Evolutionary conservation across 768 basidiomycete genomes (phyloP).

Genomic region (Rhodosporidiobolus odoratus): DNA sequence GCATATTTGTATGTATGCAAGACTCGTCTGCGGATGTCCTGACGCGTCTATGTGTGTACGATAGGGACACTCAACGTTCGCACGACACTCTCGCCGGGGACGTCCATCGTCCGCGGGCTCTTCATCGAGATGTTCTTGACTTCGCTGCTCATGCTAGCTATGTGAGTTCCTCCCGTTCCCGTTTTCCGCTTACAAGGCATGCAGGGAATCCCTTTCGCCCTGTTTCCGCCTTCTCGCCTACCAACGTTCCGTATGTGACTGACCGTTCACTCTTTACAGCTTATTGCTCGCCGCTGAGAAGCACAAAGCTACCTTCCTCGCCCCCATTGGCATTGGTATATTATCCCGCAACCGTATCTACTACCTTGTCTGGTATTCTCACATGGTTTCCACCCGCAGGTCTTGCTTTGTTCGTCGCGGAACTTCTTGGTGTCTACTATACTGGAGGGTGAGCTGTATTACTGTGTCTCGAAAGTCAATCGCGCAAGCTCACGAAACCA

Average conservation of each 20-base stretch:
- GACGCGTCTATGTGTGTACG: background rate
- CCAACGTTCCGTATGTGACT: background rate
- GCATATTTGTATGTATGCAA: too few relatives aligned
- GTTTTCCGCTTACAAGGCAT: too few relatives aligned
- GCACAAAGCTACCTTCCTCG: conserved; percentile 50
- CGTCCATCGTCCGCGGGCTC: conserved; percentile 24
- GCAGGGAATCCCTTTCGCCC: too few relatives aligned
- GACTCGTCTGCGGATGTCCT: too few relatives aligned
- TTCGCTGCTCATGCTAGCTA: conserved; percentile 35
- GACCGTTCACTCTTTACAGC: background rate
- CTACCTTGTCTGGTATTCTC: background rate
- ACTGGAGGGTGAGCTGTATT: conserved; percentile 23
- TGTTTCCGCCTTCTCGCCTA: background rate
- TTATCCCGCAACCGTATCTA: conserved; percentile 42
- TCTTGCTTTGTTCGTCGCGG: conserved; percentile 36
- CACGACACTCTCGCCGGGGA: conserved; percentile 22
- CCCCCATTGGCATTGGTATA: conserved; percentile 49
- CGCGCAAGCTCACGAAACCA: too few relatives aligned
- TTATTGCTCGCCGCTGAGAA: conserved; percentile 34
- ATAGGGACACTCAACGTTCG: conserved; percentile 15
- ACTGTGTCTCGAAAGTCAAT: too few relatives aligned
- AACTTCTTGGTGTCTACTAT: conserved; percentile 36
- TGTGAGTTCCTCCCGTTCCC: too few relatives aligned
- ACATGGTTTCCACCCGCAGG: background rate
- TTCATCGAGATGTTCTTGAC: conserved; percentile 41